Percentiles rank a stretch among this genome's conserved stretches.
phyloP scores from a whole-genome alignment of 2,329 filamentous ascomycete species.

The Amylocarpus encephaloides region DNA sequence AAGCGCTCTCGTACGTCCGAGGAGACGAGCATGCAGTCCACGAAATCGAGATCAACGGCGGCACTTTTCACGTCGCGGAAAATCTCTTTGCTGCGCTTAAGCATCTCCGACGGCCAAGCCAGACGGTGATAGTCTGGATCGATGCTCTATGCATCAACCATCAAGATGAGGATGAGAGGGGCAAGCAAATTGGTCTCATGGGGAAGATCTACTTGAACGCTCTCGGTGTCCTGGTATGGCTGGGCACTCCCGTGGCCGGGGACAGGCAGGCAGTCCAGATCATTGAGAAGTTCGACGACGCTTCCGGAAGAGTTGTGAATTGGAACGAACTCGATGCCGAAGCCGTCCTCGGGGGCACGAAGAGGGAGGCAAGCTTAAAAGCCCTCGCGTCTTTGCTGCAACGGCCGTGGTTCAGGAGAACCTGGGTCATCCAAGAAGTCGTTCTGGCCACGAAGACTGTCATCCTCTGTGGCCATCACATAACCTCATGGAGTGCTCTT shows the following conservation, averaged over 20 bases:
- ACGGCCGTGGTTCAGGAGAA: no score
- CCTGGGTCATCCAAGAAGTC: no score
- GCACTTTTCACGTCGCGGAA: neutral
- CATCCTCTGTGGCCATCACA: no score
- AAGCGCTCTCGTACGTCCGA: neutral
- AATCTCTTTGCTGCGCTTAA: neutral
- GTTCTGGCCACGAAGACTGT: no score
- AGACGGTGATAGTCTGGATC: neutral
- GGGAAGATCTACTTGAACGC: conserved; percentile 1
- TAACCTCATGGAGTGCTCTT: no score
- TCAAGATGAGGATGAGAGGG: neutral
- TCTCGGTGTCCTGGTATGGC: neutral
- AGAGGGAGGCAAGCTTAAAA: no score
- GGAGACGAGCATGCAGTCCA: neutral
- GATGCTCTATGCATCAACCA: conserved; percentile 12
- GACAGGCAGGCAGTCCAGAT: no score
- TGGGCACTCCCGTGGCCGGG: neutral
- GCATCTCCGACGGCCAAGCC: neutral
- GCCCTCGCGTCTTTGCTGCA: no score
- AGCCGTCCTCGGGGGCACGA: no score
- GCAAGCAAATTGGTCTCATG: conserved; percentile 4
- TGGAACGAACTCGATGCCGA: no score
- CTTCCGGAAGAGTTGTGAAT: no score
- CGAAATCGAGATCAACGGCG: neutral
- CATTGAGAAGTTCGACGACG: no score